A percentile compares a stretch with the other conserved stretches of the same genome.
These are phyloP conservation scores for Pyrenophora graminea DNA, from an alignment of 2,329 filamentous ascomycete genomes.

Conservation along the genomic window DNA sequence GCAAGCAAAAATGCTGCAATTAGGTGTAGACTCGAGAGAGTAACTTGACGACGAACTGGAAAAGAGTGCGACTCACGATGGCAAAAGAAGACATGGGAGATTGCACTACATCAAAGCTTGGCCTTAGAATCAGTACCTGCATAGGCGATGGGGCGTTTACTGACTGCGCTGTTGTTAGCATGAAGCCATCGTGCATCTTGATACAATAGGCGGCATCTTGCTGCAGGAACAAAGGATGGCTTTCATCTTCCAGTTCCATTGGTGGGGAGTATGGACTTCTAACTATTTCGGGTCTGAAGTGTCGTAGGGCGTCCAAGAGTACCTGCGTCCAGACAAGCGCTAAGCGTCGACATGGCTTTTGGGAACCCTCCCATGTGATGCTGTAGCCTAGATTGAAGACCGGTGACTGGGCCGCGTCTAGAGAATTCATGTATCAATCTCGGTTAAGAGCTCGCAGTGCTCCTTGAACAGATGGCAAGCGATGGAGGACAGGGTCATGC, in stretches of 20 bases:
- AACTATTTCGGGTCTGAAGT: constrained; percentile 18
- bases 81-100: constrained; percentile 35
- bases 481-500: background rate
- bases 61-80: constrained; percentile 26
- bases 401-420: constrained; percentile 24
- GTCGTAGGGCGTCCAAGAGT: constrained; percentile 21
- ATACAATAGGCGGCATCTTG: constrained; percentile 25
- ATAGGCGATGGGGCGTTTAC: constrained; percentile 23
- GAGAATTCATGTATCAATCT: constrained; percentile 30
- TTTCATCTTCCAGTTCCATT: constrained; percentile 13
- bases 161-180: constrained; percentile 27
- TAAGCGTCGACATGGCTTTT: constrained; percentile 24
- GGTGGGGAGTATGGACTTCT: constrained; percentile 19
- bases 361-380: constrained; percentile 20
- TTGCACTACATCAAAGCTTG: constrained; percentile 28
- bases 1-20: constrained; percentile 54
- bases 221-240: constrained; percentile 30
- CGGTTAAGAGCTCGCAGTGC: constrained; percentile 23
- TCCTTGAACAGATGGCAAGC: constrained; percentile 1
- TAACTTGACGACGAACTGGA: constrained; percentile 30
- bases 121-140: constrained; percentile 32
- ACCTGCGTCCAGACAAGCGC: constrained; percentile 20
- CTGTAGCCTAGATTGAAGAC: constrained; percentile 23
- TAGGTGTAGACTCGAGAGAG: constrained; percentile 37
- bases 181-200: constrained; percentile 27